Percentiles rank a stretch among this genome's conserved stretches.
These are phyloP conservation scores for Talaromyces pinophilus DNA, from an alignment of 2,329 filamentous ascomycete species.

Conservation along the genomic window DNA sequence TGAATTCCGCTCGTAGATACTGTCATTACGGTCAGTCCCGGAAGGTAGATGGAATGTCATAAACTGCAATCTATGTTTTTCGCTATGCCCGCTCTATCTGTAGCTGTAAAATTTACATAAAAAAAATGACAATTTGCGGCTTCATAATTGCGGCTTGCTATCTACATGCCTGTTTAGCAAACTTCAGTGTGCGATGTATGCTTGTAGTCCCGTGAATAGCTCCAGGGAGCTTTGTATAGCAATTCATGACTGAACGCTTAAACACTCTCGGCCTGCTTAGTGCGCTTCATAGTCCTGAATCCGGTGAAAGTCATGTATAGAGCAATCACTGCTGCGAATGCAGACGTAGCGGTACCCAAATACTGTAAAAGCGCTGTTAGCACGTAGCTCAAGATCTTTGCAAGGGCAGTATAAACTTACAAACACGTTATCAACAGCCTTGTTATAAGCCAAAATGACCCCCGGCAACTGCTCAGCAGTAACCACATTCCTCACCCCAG, in stretches of 20 bases:
- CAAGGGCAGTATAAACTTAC: constrained; percentile 5
- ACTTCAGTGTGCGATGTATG: not conserved
- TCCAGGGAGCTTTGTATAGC: not conserved
- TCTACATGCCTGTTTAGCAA: not conserved
- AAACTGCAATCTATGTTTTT: constrained; percentile 1
- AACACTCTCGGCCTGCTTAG: constrained; percentile 4
- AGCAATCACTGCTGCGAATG: constrained; percentile 11
- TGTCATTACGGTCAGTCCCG: not conserved
- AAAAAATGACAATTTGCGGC: not conserved
- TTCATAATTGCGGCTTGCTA: not conserved
- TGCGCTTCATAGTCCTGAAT: not conserved
- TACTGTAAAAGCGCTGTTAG: constrained; percentile 6
- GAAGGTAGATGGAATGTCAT: not conserved
- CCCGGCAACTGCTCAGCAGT: constrained; percentile 11
- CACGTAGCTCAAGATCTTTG: not conserved
- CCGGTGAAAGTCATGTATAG: constrained; percentile 11
- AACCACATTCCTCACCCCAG: constrained; percentile 8
- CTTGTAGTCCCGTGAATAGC: no score
- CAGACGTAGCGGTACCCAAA: constrained; percentile 15
- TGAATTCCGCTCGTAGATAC: not conserved
- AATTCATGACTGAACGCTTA: not conserved
- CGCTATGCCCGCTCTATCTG: not conserved
- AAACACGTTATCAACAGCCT: constrained; percentile 14
- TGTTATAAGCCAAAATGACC: constrained; percentile 11
- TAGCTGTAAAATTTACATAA: not conserved